Conservation (phyloP, 2,329 filamentous ascomycete species). For the Shiraia bambusicola region DNA sequence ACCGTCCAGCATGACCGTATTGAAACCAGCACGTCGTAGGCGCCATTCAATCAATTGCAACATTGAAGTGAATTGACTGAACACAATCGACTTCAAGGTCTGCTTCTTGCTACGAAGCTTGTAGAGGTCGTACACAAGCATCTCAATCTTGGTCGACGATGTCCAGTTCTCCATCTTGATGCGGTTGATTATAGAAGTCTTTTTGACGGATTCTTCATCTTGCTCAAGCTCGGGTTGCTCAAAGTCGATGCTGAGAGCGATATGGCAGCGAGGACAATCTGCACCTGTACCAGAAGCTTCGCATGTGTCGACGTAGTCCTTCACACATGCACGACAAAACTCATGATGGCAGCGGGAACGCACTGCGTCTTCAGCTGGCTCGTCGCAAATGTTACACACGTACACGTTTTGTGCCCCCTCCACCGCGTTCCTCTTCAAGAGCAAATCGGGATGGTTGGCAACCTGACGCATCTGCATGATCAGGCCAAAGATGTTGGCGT, state of each 20-base stretch:
- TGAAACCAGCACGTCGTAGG: conserved; percentile 92
- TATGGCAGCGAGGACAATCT: conserved; percentile 90
- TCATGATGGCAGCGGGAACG: conserved; percentile 91
- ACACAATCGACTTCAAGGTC: conserved; percentile 95
- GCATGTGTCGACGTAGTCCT: conserved; percentile 76
- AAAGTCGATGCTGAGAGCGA: conserved; percentile 83
- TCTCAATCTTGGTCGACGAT: conserved; percentile 95
- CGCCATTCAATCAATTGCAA: conserved; percentile 96
- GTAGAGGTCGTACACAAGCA: conserved; percentile 91
- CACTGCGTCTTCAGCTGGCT: conserved; percentile 91
- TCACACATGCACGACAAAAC: conserved; percentile 80
- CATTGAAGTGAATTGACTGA: conserved; percentile 97
- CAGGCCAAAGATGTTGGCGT: conserved; percentile 97
- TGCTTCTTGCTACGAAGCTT: conserved; percentile 88
- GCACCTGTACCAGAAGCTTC: conserved; percentile 60
- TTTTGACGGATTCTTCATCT: conserved; percentile 82
- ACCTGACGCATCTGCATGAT: conserved; percentile 99
- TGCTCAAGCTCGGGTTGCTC: conserved; percentile 96
- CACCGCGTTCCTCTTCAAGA: conserved; percentile 77
- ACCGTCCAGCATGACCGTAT: conserved; percentile 96
- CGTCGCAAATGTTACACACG: conserved; percentile 93
- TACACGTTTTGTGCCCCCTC: conserved; percentile 87
- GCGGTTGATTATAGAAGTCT: conserved; percentile 95
- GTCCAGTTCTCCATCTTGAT: conserved; percentile 99
- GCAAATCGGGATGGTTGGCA: conserved; percentile 91